Base-by-base conservation (phyloP, 169 alveolate genomes). In the Plasmodium fragile region DNA sequence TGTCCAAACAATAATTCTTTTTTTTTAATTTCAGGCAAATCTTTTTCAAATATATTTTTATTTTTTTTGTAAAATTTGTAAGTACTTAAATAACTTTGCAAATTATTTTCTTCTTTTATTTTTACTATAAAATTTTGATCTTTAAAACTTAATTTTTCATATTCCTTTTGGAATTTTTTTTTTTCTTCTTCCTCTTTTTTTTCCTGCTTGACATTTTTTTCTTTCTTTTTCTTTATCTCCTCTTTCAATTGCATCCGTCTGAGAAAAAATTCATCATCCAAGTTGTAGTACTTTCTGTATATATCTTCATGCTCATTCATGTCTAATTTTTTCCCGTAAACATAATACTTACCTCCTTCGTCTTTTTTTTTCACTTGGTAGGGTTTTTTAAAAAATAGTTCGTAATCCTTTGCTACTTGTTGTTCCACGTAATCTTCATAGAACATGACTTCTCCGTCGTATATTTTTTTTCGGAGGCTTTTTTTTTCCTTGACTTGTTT, bases 401-500 rank as follows among this genome's bases (percentile, higher is more conserved):
- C 87, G 79, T 92, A 82, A 75, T 92, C 92, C 45, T 45, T 92
- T 6, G 85, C 95, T 39, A 81, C 95, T 65, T 72, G 30, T 69
- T 92, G 89, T 49, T 83, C 92, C 75, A 82, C 41, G 49, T 82
- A 82, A 72, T 92, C 92, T 36, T 92, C 92, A 75, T 83, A 92
- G 78, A 89, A 89, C 77, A 89, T 89, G 25, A 94, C 95, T 95
- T 95, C 97, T 18, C 97, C 97, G 72, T 93, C 95, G 49, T 92
- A 92, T 49, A 95, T 71, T 22, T 95, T 92, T 81, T 94, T 78
- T 22, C 97, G 43, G 36, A 95, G 92, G 11, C 87, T 45, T 79
- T 95, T 95, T 70, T 92, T 92, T 39, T 83, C 41, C 32, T 55
- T 52, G 69, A 10, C 43, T 22, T 25, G 11, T 25, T 65, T 4